phyloP scores from a whole-genome alignment of 176 grass and related monocot species.

The Cenchrus fungigraminus region DNA sequence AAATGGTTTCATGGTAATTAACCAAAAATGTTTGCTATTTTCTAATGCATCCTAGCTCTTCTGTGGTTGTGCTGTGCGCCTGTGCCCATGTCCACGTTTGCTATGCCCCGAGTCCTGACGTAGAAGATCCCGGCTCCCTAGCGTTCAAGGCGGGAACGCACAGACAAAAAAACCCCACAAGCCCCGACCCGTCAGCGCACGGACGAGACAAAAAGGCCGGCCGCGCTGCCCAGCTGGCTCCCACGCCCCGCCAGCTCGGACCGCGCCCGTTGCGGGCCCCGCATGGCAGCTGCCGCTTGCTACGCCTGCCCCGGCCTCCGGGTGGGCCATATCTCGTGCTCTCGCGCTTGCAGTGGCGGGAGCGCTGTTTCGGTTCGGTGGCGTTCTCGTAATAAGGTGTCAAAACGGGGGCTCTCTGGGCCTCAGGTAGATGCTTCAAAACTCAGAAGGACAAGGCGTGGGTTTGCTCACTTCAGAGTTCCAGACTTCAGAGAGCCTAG shows the following conservation, averaged over 20 bases:
- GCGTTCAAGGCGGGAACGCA: slow-evolving; percentile 30
- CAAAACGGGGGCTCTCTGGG: background rate
- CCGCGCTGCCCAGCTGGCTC: slow-evolving; percentile 35
- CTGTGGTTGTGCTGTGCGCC: background rate
- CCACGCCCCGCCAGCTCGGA: slow-evolving; percentile 40
- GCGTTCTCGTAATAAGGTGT: slow-evolving; percentile 35
- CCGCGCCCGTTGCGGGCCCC: slow-evolving; percentile 4
- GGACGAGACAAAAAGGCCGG: slow-evolving; percentile 43
- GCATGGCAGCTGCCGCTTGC: background rate
- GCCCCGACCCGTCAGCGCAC: background rate
- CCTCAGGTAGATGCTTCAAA: background rate
- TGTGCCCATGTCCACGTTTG: background rate
- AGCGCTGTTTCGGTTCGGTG: slow-evolving; percentile 35
- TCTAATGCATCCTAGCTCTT: background rate
- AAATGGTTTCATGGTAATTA: background rate
- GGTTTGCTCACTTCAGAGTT: background rate
- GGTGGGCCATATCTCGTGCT: background rate
- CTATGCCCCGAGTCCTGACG: background rate
- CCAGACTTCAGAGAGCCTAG: background rate
- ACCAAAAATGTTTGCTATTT: background rate
- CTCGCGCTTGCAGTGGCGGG: slow-evolving; percentile 47
- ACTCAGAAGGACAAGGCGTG: background rate
- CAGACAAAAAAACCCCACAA: background rate
- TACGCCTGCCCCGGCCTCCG: background rate
- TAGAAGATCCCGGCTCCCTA: background rate